Conservation (phyloP, 768 basidiomycete species). For the Neoboletus magnificus region DNA sequence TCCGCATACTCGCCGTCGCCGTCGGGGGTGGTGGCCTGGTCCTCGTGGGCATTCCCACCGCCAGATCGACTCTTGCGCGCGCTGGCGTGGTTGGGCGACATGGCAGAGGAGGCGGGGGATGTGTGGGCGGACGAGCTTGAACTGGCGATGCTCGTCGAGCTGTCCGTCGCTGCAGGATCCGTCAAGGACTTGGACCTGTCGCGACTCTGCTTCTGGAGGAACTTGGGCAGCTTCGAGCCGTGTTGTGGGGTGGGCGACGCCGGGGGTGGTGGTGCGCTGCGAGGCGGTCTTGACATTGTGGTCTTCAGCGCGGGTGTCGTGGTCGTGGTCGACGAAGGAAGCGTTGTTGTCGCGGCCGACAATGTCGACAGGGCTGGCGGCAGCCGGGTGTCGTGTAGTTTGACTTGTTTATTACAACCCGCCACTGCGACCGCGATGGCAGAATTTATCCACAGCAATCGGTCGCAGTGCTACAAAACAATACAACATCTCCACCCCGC, state of each 20-base stretch:
- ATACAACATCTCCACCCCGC: not conserved
- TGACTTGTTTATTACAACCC: slow-evolving; percentile 27
- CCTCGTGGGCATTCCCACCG: slow-evolving; percentile 19
- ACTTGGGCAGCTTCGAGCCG: slow-evolving; percentile 60
- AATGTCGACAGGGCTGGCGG: slow-evolving; percentile 10
- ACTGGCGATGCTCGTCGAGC: slow-evolving; percentile 37
- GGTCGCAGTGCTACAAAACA: slow-evolving; percentile 5
- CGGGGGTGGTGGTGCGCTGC: slow-evolving; percentile 41
- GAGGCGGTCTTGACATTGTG: slow-evolving; percentile 47
- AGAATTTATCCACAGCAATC: slow-evolving; percentile 16
- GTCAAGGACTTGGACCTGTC: slow-evolving; percentile 58
- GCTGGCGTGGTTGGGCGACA: slow-evolving; percentile 21
- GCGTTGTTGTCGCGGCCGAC: slow-evolving; percentile 20
- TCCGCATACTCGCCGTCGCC: slow-evolving; percentile 34
- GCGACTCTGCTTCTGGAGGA: slow-evolving; percentile 61
- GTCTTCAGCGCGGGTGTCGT: slow-evolving; percentile 1
- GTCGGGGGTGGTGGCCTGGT: slow-evolving; percentile 20
- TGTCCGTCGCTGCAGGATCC: slow-evolving; percentile 35
- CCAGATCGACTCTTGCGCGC: slow-evolving; percentile 38
- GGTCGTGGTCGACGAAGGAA: slow-evolving; percentile 4
- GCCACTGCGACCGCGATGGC: slow-evolving; percentile 13
- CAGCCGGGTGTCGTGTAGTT: slow-evolving; percentile 15
- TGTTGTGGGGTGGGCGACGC: slow-evolving; percentile 41
- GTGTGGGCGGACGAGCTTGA: slow-evolving; percentile 38
- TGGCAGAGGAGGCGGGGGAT: slow-evolving; percentile 30